Conservation (phyloP, 2,329 filamentous ascomycete species). For the Beauveria scarabaeidicola region DNA sequence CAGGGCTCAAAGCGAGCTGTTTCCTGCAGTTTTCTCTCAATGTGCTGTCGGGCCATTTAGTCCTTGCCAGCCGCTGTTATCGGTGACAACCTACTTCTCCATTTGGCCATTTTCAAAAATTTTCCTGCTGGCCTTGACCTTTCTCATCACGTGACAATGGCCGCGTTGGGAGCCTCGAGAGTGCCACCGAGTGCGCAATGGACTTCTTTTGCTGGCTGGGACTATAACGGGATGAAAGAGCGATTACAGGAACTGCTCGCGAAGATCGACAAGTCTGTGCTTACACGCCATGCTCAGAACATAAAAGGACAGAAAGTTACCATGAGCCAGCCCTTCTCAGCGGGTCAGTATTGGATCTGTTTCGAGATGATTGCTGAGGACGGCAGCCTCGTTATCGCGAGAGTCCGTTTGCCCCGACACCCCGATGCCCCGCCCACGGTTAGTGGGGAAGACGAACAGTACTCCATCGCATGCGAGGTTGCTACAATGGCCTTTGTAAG, state of each 20-base stretch:
- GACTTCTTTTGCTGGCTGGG: conserved; percentile 16
- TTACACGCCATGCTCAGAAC: conserved; percentile 17
- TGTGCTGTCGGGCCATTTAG: too few relatives aligned
- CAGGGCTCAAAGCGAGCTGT: too few relatives aligned
- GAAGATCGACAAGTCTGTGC: conserved; percentile 14
- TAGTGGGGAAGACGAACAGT: conserved; percentile 12
- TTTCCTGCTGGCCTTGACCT: too few relatives aligned
- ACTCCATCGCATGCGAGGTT: conserved; percentile 16
- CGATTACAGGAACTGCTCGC: conserved; percentile 12
- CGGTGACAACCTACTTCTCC: too few relatives aligned
- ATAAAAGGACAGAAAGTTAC: conserved; percentile 17
- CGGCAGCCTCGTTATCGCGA: conserved; percentile 16
- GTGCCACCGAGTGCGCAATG: conserved; percentile 10
- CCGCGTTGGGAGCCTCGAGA: too few relatives aligned
- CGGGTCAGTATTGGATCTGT: conserved; percentile 21
- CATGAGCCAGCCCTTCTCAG: conserved; percentile 22
- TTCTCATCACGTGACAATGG: too few relatives aligned
- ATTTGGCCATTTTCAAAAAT: too few relatives aligned
- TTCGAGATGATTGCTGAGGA: conserved; percentile 20
- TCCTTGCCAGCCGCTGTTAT: too few relatives aligned
- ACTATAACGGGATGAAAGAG: conserved; percentile 19
- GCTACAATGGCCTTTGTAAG: conserved; percentile 15
- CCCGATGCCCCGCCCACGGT: conserved; percentile 12
- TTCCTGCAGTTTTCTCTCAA: too few relatives aligned
- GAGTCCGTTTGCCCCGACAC: conserved; percentile 18